A percentile compares a stretch with the other conserved stretches of the same genome.
phyloP scores from a whole-genome alignment of 805 yeast species.

The Wickerhamiella slavikovae region DNA sequence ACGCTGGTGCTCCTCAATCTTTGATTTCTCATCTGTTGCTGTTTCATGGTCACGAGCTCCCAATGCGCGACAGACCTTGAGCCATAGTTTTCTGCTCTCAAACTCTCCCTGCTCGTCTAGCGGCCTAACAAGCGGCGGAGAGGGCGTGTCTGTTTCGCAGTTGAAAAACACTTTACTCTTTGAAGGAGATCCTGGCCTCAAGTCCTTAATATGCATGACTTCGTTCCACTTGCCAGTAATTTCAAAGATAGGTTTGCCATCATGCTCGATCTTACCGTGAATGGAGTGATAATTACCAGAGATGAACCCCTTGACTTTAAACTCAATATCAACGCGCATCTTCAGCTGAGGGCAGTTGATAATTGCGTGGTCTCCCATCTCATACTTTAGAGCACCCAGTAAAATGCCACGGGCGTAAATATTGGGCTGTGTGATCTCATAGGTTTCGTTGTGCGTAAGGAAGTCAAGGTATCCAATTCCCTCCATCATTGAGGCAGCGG shows the following conservation, averaged over 20 bases:
- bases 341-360: constrained; percentile 41
- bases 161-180: constrained; percentile 33
- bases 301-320: constrained; percentile 86
- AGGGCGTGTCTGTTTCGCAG: constrained; percentile 23
- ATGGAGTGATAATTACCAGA: constrained; percentile 83
- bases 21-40: constrained; percentile 77
- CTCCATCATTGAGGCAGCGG: constrained; percentile 95
- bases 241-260: constrained; percentile 38
- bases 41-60: constrained; percentile 53
- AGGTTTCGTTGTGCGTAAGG: constrained; percentile 45
- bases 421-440: constrained; percentile 84
- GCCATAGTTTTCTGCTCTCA: constrained; percentile 76
- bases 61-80: constrained; percentile 61
- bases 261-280: constrained; percentile 45
- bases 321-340: constrained; percentile 64
- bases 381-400: constrained; percentile 76
- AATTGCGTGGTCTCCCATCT: constrained; percentile 81
- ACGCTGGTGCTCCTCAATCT: constrained; percentile 79
- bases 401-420: constrained; percentile 85
- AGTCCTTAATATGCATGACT: constrained; percentile 43
- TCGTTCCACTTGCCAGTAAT: constrained; percentile 91
- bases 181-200: constrained; percentile 22
- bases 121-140: constrained; percentile 56
- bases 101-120: constrained; percentile 55
- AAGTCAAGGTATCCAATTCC: constrained; percentile 60